Evolutionary conservation across 176 grass and related monocot genomes (phyloP).

Genomic region (Alloteropsis semialata): DNA sequence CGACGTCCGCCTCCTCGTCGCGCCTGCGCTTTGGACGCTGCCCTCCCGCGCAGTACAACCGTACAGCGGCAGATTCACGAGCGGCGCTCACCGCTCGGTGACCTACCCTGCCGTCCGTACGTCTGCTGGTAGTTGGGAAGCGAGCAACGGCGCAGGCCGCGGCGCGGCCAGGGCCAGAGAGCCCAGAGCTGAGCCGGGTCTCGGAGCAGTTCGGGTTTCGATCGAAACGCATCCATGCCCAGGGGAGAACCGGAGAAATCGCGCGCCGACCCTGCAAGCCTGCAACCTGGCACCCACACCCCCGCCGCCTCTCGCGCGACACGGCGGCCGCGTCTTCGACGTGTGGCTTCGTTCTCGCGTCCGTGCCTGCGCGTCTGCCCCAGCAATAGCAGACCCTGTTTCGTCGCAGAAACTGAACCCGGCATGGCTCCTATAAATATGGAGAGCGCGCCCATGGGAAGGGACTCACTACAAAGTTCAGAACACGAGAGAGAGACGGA

Average conservation of each 20-base stretch:
- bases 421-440: not conserved
- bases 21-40: not conserved
- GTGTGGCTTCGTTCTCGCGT: not conserved
- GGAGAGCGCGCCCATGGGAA: not conserved
- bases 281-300: not conserved
- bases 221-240: not conserved
- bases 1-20: conserved; percentile 1
- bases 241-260: too few species aligned
- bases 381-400: not conserved
- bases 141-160: not conserved
- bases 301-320: not conserved
- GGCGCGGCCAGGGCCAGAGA: not conserved
- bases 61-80: not conserved
- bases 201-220: not conserved
- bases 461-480: not conserved
- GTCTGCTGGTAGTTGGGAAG: not conserved
- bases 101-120: not conserved
- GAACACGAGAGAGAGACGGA: too few species aligned
- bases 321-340: not conserved
- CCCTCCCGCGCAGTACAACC: not conserved
- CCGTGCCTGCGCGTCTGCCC: not conserved
- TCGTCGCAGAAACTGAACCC: not conserved
- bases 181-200: not conserved
- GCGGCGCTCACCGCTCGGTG: not conserved
- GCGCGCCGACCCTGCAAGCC: not conserved